These are phyloP conservation scores for Nicotiana paniculata DNA, from an alignment of 257 asterid genomes.

Conservation along the genomic window DNA sequence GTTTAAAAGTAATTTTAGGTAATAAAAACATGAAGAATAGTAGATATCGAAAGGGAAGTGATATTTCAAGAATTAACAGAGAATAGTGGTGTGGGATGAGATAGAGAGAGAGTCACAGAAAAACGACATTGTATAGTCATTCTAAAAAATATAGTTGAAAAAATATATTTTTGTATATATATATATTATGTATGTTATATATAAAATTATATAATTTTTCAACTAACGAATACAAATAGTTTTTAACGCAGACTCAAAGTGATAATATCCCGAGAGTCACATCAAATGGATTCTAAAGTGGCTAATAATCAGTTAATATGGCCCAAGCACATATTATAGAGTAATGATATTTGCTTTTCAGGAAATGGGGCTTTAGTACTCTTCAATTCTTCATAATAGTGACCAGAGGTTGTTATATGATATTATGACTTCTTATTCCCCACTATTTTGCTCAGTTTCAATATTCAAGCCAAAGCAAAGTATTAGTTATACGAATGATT, in stretches of 20 bases:
- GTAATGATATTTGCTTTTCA: slow-evolving; percentile 1
- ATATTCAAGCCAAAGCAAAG: slow-evolving; percentile 4
- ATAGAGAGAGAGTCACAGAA: not conserved
- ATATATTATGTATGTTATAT: no score
- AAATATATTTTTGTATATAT: no score
- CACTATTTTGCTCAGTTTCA: not conserved
- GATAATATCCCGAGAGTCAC: not conserved
- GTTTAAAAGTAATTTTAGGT: no score
- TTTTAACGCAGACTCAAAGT: no score
- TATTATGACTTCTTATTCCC: not conserved
- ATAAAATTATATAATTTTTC: no score
- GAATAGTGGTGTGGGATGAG: no score
- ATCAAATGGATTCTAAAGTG: not conserved
- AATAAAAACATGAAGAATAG: no score
- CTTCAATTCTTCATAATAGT: not conserved
- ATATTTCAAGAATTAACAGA: no score
- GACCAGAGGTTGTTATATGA: not conserved
- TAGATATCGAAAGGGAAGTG: no score
- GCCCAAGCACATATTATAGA: not conserved
- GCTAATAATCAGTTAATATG: not conserved
- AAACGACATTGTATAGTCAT: no score
- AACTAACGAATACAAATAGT: no score
- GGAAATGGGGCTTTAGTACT: not conserved
- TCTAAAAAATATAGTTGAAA: no score
- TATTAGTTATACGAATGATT: not conserved